Conservation (phyloP, 2,329 filamentous ascomycete species). For the Ophiostoma populinum region DNA sequence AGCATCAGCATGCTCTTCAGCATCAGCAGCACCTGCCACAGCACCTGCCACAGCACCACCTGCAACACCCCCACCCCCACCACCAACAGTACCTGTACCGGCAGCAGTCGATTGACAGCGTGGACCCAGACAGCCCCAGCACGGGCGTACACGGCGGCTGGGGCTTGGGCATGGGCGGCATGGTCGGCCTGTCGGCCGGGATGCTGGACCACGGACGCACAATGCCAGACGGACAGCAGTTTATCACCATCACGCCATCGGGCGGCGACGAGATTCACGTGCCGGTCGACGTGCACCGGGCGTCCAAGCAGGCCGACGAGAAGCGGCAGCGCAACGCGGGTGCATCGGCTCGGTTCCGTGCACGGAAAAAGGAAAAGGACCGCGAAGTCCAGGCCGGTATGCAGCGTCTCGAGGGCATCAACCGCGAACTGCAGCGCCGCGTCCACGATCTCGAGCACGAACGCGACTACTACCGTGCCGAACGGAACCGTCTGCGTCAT, state of each 20-base stretch:
- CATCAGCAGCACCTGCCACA: background rate
- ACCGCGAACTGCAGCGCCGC: constrained; percentile 43
- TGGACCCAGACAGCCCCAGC: background rate
- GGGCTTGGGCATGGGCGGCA: background rate
- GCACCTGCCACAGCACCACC: background rate
- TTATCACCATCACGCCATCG: constrained; percentile 18
- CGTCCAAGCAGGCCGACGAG: constrained; percentile 67
- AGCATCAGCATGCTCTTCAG: background rate
- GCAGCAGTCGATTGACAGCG: background rate
- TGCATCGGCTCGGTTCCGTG: constrained; percentile 67
- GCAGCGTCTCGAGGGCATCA: constrained; percentile 48
- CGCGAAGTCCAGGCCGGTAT: constrained; percentile 53
- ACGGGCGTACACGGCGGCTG: background rate
- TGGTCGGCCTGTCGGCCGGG: constrained; percentile 8
- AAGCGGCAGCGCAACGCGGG: constrained; percentile 74
- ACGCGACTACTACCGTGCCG: constrained; percentile 54
- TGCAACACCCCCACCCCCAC: constrained; percentile 1
- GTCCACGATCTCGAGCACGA: constrained; percentile 40
- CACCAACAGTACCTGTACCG: background rate
- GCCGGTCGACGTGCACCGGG: constrained; percentile 64
- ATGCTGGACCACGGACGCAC: too few relatives aligned
- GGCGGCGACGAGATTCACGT: constrained; percentile 34
- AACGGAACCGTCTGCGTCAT: constrained; percentile 56
- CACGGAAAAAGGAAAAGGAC: constrained; percentile 68
- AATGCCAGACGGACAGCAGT: constrained; percentile 14